Base-by-base conservation (phyloP, 257 asterid genomes). In the Paulownia fortunei region DNA sequence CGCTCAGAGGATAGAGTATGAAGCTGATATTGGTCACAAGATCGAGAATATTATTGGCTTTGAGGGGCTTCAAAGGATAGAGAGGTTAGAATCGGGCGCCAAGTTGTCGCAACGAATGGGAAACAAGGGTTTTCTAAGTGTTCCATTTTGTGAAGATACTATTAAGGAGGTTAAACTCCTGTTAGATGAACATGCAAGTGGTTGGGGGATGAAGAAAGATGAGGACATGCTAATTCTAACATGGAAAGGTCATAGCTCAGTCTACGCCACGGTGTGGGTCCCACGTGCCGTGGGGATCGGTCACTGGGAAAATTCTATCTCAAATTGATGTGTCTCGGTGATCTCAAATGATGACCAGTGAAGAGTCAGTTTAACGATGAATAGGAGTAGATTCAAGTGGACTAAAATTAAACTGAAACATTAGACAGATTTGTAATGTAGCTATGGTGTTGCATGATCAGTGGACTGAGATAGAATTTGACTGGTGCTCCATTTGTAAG, bases 171-270 rank as follows among this genome's bases (percentile, higher is more conserved):
- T 92, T 0, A 92, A 86, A 82, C 18, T 63, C 47, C 54, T 92
- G 89, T 79, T 91, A 4, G 92, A 87, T 51, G 97, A 91, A 27
- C 97, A 91, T 79, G 95, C 97, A 13, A 89, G 97, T 72, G 95
- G 98, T 4, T 92, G 97, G 98, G 98, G 96, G 37, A 89, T 92
- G 98, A 92, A 92, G 85, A 88, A 77, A 51, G 98, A 89, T 16
- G 97, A 89, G 21, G 94, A 87, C 71, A 88, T 84, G 89, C 24
- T 91, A 39, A 83, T 89, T 15, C 84, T 92, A 61, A 92, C 98
- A 49, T 92, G 98, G 98, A 92, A 92, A 72, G 98, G 98, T 0
- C 98, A 92, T 62, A 88, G 82, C 70, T 81, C 91, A 0, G 88
- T 91, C 47, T 92, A 84, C 54, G 91, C 98, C 27, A 65, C 91